These are phyloP conservation scores for Ascochyta pisi DNA, from an alignment of 2,329 filamentous ascomycete genomes.

Conservation along the genomic window DNA sequence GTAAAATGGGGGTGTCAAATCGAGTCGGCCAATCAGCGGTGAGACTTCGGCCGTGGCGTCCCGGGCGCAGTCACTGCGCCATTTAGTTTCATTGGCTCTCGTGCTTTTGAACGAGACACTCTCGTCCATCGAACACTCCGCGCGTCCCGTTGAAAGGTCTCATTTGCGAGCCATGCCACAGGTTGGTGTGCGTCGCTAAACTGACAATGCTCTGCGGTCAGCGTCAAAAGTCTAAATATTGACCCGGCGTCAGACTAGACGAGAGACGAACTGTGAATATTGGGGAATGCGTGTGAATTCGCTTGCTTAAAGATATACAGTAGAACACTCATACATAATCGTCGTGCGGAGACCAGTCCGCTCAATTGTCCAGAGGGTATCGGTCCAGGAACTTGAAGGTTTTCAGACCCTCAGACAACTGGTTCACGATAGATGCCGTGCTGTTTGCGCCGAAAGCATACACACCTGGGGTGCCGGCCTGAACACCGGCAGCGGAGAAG, in stretches of 20 bases:
- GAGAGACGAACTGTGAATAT: not conserved
- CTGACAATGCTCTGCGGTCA: not conserved
- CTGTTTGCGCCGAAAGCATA: slow-evolving; percentile 27
- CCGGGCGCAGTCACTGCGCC: slow-evolving; percentile 8
- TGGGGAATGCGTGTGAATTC: not conserved
- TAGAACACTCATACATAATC: not conserved
- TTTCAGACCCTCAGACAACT: slow-evolving; percentile 60
- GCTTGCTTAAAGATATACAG: not conserved
- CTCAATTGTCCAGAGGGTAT: slow-evolving; percentile 62
- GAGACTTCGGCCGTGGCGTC: slow-evolving; percentile 9
- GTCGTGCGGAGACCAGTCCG: not conserved
- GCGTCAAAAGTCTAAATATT: not conserved
- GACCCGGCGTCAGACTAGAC: not conserved
- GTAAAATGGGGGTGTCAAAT: slow-evolving; percentile 6
- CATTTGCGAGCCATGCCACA: not conserved
- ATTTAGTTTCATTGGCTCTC: slow-evolving; percentile 6
- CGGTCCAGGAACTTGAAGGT: slow-evolving; percentile 71
- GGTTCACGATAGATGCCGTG: slow-evolving; percentile 24
- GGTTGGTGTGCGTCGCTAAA: not conserved
- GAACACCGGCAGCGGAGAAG: slow-evolving; percentile 56
- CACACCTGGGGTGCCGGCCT: slow-evolving; percentile 49
- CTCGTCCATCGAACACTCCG: not conserved
- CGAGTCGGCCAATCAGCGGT: slow-evolving; percentile 10
- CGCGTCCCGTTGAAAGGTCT: slow-evolving; percentile 3
- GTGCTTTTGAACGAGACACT: not conserved